phyloP scores from a whole-genome alignment of 225 moss, liverwort and hornwort genomes.

The Polytrichum commune region DNA sequence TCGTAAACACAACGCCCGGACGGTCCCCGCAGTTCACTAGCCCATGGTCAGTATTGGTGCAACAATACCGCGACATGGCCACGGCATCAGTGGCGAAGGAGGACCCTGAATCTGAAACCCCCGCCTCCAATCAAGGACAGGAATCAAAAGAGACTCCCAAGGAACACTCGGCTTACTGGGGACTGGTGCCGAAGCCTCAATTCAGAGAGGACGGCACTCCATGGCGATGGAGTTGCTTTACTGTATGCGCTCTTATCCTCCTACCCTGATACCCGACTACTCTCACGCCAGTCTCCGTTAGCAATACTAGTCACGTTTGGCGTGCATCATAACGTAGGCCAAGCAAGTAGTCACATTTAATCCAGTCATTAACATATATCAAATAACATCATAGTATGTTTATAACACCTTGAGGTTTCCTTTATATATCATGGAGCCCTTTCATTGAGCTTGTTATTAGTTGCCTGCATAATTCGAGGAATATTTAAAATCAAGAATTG shows the following conservation, averaged over 20 bases:
- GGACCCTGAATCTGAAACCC: neutral
- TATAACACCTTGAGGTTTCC: no score
- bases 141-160: neutral
- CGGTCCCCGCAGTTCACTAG: neutral
- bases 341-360: no score
- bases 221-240: slow-evolving; percentile 56
- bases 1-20: neutral
- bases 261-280: neutral
- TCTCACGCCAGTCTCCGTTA: no score
- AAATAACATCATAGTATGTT: no score
- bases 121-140: neutral
- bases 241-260: neutral
- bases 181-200: slow-evolving; percentile 20
- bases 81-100: neutral
- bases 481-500: no score
- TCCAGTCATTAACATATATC: no score
- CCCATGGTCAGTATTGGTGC: neutral
- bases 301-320: no score
- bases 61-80: neutral
- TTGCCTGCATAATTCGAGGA: no score
- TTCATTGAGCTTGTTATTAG: no score
- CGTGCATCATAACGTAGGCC: no score
- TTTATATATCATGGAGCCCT: no score
- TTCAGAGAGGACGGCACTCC: slow-evolving; percentile 38
- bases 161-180: slow-evolving; percentile 48